phyloP scores from a whole-genome alignment of 2,329 filamentous ascomycete species.

The Colletotrichum sp. region DNA sequence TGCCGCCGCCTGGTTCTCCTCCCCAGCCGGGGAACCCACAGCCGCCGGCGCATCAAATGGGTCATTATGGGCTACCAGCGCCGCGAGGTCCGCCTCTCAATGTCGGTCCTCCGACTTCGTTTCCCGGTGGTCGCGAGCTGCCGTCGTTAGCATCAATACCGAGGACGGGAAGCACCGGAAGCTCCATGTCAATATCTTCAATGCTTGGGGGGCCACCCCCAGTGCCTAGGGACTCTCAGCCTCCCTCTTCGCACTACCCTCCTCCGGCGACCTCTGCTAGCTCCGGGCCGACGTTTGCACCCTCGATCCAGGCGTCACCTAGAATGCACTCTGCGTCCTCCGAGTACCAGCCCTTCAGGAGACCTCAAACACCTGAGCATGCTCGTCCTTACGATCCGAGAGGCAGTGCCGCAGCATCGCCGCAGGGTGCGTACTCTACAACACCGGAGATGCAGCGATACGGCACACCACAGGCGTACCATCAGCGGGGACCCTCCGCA shows the following conservation, averaged over 20 bases:
- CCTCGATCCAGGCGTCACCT: constrained; percentile 59
- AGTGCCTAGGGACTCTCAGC: constrained; percentile 45
- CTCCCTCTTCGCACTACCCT: constrained; percentile 45
- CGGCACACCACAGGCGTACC: constrained; percentile 61
- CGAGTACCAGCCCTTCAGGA: constrained; percentile 67
- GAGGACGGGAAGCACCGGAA: constrained; percentile 51
- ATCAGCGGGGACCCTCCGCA: constrained; percentile 53
- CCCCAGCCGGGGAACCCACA: constrained; percentile 39
- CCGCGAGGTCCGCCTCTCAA: constrained; percentile 48
- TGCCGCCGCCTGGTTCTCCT: constrained; percentile 53
- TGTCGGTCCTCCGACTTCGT: constrained; percentile 48
- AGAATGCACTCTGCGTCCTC: constrained; percentile 58
- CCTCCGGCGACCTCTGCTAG: constrained; percentile 38
- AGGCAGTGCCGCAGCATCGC: constrained; percentile 50
- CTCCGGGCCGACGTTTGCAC: constrained; percentile 50
- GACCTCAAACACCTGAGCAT: constrained; percentile 77
- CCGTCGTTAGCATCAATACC: constrained; percentile 56
- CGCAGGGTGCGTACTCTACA: constrained; percentile 55
- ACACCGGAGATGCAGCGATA: constrained; percentile 65
- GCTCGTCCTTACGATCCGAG: constrained; percentile 58
- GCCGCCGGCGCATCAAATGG: constrained; percentile 34
- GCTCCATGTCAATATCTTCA: constrained; percentile 66
- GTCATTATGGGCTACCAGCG: constrained; percentile 50
- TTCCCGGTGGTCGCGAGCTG: constrained; percentile 55
- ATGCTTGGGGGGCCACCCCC: constrained; percentile 61